Base-by-base conservation (phyloP, 768 basidiomycete genomes). In the Favolaschia claudopus region DNA sequence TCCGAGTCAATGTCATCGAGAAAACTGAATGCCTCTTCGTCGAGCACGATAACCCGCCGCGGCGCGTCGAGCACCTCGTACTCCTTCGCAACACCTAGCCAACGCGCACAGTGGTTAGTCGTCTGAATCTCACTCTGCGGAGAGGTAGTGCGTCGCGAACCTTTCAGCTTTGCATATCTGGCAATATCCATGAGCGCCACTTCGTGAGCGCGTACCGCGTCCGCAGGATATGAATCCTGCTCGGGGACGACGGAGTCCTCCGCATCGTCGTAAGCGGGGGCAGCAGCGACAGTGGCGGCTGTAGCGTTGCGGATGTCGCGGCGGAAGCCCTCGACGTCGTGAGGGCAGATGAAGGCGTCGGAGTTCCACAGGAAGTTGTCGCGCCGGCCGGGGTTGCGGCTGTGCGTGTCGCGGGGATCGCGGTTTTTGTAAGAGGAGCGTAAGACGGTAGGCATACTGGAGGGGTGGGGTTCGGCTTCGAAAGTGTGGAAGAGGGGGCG, bases 331-430 rank as follows among this genome's bases (percentile, higher is more conserved):
- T 61, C 60, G 6, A 61, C 54, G 27, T 49, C 40, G 9, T 29
- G 19, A 9, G 60, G 54, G 36, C 60, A 61, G 17, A 61, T 42
- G 36, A 61, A 61, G n/a, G 27, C 7, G n/a, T 42, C 14, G 14
- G 40, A 22, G 43, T 61, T 61, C 54, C 54, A 61, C 15, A 14
- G 53, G 34, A 45, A 56, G 1, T 48, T 48, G 42, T 61, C 60
- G 32, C 54, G 47, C 33, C 54, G 54, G 14, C 60, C 60, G 2
- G 54, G 60, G 42, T 61, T 61, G 7, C 60, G 60, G 43, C 40
- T 50, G 46, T 32, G 46, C 20, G 29, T 13, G 15, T 7, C 46
- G 46, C 27, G 17, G 17, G 34, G 27, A 32, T 28, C 19, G 20
- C 15, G 27, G 46, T n/a, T n/a, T n/a, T n/a, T n/a, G n/a, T n/a